phyloP scores from a whole-genome alignment of 768 basidiomycete genomes.

The Neoboletus brunneissimus region DNA sequence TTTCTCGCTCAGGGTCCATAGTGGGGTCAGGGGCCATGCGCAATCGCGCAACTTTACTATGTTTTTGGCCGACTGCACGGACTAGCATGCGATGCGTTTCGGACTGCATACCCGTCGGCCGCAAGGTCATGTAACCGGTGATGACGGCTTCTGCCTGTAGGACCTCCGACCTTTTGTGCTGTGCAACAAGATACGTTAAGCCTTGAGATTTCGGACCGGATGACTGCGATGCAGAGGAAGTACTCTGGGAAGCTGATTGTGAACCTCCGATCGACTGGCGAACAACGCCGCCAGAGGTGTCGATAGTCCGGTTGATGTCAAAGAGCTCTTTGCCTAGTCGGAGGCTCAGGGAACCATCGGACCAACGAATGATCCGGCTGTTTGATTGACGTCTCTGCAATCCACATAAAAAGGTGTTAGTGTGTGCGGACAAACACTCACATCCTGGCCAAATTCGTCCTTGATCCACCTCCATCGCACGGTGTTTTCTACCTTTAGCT shows the following conservation, averaged over 20 bases:
- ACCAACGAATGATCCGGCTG: constrained; percentile 90
- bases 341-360: constrained; percentile 88
- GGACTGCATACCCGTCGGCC: constrained; percentile 87
- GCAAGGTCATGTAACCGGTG: constrained; percentile 79
- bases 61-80: constrained; percentile 80
- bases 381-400: constrained; percentile 82
- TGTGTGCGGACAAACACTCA: constrained; percentile 39
- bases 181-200: constrained; percentile 85
- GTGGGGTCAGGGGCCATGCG: constrained; percentile 78
- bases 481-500: constrained; percentile 90
- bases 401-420: not conserved
- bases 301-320: constrained; percentile 79
- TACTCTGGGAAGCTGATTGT: constrained; percentile 40
- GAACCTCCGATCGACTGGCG: constrained; percentile 55
- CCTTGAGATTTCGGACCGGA: constrained; percentile 57
- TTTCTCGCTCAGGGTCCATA: constrained; percentile 72
- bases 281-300: constrained; percentile 67
- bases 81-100: constrained; percentile 89
- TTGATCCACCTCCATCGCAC: constrained; percentile 94
- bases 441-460: constrained; percentile 70
- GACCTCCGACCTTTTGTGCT: constrained; percentile 81
- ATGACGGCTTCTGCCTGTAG: constrained; percentile 84
- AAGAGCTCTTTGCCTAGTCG: constrained; percentile 93
- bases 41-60: constrained; percentile 75
- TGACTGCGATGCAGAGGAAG: constrained; percentile 38